These are phyloP conservation scores for Cryptococcus sp. DNA, from an alignment of 1,284 basidiomycete genomes.

Conservation along the genomic window DNA sequence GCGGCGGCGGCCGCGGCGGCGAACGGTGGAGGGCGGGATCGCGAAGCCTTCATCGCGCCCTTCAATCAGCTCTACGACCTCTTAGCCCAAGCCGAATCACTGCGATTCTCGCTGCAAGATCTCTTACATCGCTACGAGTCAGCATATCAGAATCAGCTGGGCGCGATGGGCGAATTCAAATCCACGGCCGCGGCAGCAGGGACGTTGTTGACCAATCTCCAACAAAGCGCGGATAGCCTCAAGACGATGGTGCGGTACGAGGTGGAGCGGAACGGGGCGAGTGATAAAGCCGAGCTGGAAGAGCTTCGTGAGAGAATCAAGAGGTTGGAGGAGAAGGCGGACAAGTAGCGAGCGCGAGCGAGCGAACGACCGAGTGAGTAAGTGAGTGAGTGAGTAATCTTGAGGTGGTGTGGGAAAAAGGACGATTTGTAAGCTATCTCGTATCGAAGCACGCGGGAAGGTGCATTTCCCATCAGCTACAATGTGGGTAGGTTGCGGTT, in stretches of 20 bases:
- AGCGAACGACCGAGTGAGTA: background rate
- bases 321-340: conserved; percentile 23
- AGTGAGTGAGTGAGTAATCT: background rate
- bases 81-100: conserved; percentile 30
- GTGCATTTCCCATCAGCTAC: too few relatives aligned
- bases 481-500: too few relatives aligned
- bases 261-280: conserved; percentile 28
- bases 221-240: conserved; percentile 43
- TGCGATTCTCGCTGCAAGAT: conserved; percentile 38
- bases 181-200: conserved; percentile 34
- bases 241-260: conserved; percentile 52
- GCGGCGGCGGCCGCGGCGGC: background rate
- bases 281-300: conserved; percentile 27
- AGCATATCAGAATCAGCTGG: conserved; percentile 29
- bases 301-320: conserved; percentile 30
- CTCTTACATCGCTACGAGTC: conserved; percentile 38
- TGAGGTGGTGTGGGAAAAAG: too few relatives aligned
- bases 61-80: conserved; percentile 45
- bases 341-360: conserved; percentile 2
- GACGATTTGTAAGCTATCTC: background rate
- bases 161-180: conserved; percentile 44
- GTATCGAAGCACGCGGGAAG: background rate
- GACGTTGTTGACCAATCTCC: conserved; percentile 37
- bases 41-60: conserved; percentile 35
- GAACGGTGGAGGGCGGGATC: too few relatives aligned